Evolutionary conservation across 768 basidiomycete genomes (phyloP).

Genomic region (Tricholoma matsutake): DNA sequence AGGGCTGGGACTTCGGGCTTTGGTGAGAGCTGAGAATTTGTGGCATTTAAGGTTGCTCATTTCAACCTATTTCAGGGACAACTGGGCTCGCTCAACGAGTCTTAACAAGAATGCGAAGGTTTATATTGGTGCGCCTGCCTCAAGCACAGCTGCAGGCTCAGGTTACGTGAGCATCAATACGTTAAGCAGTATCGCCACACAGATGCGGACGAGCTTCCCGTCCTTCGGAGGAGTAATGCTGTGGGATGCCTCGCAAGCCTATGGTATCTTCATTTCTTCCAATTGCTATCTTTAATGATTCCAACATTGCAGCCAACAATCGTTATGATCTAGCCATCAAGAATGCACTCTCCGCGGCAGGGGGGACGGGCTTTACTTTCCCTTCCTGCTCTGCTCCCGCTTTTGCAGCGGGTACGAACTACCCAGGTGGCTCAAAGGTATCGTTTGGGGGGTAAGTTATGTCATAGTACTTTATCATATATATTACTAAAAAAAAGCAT

Average conservation of each 20-base stretch:
- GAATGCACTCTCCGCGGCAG: slow-evolving; percentile 53
- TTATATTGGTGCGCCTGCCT: slow-evolving; percentile 64
- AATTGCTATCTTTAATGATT: slow-evolving; percentile 4
- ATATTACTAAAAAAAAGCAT: slow-evolving; percentile 6
- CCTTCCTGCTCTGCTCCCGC: slow-evolving; percentile 58
- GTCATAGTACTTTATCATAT: neutral
- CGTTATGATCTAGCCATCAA: slow-evolving; percentile 62
- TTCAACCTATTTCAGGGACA: slow-evolving; percentile 41
- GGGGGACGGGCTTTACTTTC: slow-evolving; percentile 67
- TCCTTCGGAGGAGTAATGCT: slow-evolving; percentile 66
- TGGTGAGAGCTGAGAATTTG: slow-evolving; percentile 36
- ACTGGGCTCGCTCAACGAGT: slow-evolving; percentile 58
- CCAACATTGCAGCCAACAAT: slow-evolving; percentile 41
- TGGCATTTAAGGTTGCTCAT: neutral
- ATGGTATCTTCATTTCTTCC: slow-evolving; percentile 38
- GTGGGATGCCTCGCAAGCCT: slow-evolving; percentile 49
- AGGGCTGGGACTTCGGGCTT: slow-evolving; percentile 63
- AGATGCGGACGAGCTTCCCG: slow-evolving; percentile 55
- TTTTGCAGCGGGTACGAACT: slow-evolving; percentile 45
- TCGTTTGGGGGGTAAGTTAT: slow-evolving; percentile 52
- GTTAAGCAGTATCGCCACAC: slow-evolving; percentile 42
- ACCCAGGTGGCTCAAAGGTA: slow-evolving; percentile 49
- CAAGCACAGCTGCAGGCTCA: slow-evolving; percentile 50
- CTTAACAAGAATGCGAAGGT: slow-evolving; percentile 61
- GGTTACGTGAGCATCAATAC: slow-evolving; percentile 54